phyloP scores from a whole-genome alignment of 2,329 filamentous ascomycete species.

The Phyllosticta citribraziliensis region DNA sequence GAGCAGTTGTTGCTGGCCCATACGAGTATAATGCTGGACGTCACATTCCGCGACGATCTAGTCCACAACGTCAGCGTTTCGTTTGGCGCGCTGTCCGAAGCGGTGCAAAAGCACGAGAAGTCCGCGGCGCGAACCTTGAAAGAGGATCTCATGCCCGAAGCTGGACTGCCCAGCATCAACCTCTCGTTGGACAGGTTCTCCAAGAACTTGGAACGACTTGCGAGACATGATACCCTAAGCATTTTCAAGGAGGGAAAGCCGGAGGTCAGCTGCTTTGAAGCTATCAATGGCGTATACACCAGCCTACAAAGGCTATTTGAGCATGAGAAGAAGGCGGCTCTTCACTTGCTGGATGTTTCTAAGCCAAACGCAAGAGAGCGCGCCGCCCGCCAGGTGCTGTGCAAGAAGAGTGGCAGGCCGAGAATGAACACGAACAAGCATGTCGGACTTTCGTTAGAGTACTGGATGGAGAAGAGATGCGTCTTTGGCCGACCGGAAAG shows the following conservation, averaged over 20 bases:
- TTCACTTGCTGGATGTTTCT: slow-evolving; percentile 20
- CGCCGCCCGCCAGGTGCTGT: slow-evolving; percentile 52
- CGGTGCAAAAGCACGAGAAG: slow-evolving; percentile 1
- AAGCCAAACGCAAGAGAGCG: slow-evolving; percentile 37
- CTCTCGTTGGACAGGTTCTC: slow-evolving; percentile 63
- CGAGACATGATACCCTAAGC: slow-evolving; percentile 62
- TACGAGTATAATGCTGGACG: slow-evolving; percentile 27
- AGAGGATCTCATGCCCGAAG: slow-evolving; percentile 51
- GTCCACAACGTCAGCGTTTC: slow-evolving; percentile 9
- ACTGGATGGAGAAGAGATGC: slow-evolving; percentile 57
- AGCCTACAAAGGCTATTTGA: slow-evolving; percentile 60
- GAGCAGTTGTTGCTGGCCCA: slow-evolving; percentile 25
- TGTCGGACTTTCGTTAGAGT: slow-evolving; percentile 63
- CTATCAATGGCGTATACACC: slow-evolving; percentile 61
- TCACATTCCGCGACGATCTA: slow-evolving; percentile 5
- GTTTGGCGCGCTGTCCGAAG: slow-evolving; percentile 13
- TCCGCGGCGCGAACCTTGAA: slow-evolving; percentile 41
- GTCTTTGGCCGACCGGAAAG: slow-evolving; percentile 23
- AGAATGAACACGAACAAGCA: slow-evolving; percentile 58
- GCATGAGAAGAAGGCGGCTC: slow-evolving; percentile 50
- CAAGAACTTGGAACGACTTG: slow-evolving; percentile 59
- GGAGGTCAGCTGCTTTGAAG: slow-evolving; percentile 66
- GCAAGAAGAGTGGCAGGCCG: slow-evolving; percentile 59
- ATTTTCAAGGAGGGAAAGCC: slow-evolving; percentile 25
- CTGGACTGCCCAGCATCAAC: slow-evolving; percentile 54